These are phyloP conservation scores for Hygrophorus russula DNA, from an alignment of 768 basidiomycete species.

Conservation along the genomic window DNA sequence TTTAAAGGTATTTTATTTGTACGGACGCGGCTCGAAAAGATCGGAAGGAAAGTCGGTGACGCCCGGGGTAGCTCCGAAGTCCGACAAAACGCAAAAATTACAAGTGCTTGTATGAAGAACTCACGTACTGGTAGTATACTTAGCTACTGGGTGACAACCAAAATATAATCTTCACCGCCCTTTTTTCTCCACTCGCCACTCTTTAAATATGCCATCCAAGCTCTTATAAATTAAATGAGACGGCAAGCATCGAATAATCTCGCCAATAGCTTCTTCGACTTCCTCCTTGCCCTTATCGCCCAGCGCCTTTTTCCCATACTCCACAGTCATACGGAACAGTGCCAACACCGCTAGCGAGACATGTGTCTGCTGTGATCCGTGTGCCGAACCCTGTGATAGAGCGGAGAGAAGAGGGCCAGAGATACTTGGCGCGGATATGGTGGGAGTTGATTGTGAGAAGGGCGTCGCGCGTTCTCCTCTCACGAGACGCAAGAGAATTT, in stretches of 20 bases:
- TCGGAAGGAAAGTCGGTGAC: too few relatives aligned
- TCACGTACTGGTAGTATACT: too few relatives aligned
- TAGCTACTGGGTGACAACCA: neutral
- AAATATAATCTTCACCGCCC: slow-evolving; percentile 30
- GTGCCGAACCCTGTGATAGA: slow-evolving; percentile 63
- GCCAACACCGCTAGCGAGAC: slow-evolving; percentile 89
- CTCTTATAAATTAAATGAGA: slow-evolving; percentile 82
- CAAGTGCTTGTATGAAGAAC: too few relatives aligned
- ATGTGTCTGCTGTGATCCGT: slow-evolving; percentile 85
- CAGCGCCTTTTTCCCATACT: slow-evolving; percentile 65
- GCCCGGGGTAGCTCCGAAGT: neutral
- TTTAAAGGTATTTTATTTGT: too few relatives aligned
- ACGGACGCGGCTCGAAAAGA: too few relatives aligned
- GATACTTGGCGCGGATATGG: slow-evolving; percentile 49
- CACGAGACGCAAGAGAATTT: slow-evolving; percentile 86
- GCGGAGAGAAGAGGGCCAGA: slow-evolving; percentile 65
- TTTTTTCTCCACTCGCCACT: slow-evolving; percentile 81
- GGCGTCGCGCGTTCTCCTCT: slow-evolving; percentile 78
- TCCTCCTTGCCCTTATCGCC: slow-evolving; percentile 60
- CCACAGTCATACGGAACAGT: slow-evolving; percentile 74
- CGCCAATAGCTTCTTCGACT: slow-evolving; percentile 68
- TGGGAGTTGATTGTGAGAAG: slow-evolving; percentile 50
- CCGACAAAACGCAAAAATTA: too few relatives aligned
- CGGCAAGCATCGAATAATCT: slow-evolving; percentile 85
- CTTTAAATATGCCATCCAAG: slow-evolving; percentile 90